These are phyloP conservation scores for Acanthamoeba castellanii DNA, from an alignment of 208 protist species.

Conservation along the genomic window DNA sequence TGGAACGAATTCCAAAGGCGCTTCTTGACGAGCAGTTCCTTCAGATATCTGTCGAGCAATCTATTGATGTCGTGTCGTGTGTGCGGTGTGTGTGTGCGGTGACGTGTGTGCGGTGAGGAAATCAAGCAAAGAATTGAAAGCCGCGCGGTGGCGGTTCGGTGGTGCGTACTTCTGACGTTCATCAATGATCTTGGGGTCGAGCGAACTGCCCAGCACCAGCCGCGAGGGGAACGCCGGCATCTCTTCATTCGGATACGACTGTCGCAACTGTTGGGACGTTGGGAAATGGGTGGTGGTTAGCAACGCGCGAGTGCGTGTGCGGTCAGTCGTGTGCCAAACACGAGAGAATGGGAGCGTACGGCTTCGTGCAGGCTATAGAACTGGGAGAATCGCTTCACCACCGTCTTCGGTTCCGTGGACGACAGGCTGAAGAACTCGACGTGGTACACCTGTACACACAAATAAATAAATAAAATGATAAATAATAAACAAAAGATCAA, in stretches of 20 bases:
- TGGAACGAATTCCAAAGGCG: conserved; percentile 55
- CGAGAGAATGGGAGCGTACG: background rate
- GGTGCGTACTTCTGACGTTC: conserved; percentile 32
- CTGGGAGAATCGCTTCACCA: conserved; percentile 47
- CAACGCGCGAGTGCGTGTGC: too few species aligned
- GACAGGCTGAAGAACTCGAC: background rate
- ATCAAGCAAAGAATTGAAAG: background rate
- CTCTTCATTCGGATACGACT: conserved; percentile 1
- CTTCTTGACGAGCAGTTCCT: conserved; percentile 47
- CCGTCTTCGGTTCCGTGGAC: background rate
- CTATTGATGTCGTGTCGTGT: background rate
- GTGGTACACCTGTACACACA: conserved; percentile 1
- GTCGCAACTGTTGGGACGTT: background rate
- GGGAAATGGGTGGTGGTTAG: background rate
- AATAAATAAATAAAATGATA: too few species aligned
- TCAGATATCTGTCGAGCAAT: conserved; percentile 10
- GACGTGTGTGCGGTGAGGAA: too few species aligned
- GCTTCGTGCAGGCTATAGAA: conserved; percentile 50
- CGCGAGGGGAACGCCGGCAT: conserved; percentile 37
- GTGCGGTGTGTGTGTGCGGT: background rate
- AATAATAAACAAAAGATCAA: background rate
- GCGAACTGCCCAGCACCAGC: conserved; percentile 27
- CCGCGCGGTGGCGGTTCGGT: background rate
- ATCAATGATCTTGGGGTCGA: conserved; percentile 27
- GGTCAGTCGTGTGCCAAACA: background rate